Percentiles rank a stretch among this genome's conserved stretches.
Evolutionary conservation across 257 asterid species (phyloP).

Genomic region (Gentiana straminea): DNA sequence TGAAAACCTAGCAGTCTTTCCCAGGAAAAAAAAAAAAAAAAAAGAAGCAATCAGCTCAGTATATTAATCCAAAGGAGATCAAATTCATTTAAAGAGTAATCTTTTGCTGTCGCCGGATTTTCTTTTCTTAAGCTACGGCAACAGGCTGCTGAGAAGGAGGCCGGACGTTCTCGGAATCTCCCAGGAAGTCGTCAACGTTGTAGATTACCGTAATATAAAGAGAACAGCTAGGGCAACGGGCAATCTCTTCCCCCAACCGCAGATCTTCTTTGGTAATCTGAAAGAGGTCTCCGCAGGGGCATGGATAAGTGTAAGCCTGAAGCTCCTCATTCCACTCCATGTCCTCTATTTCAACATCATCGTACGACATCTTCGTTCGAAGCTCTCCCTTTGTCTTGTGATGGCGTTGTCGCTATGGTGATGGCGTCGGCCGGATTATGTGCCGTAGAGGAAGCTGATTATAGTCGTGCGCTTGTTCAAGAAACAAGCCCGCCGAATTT

Average conservation of each 20-base stretch:
- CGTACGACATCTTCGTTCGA: conserved; percentile 63
- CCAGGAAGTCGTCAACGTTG: conserved; percentile 59
- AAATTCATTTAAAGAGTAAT: no score
- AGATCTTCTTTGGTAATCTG: conserved; percentile 81
- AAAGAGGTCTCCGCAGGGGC: conserved; percentile 93
- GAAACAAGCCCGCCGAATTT: no score
- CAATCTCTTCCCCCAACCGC: conserved; percentile 79
- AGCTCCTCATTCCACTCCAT: conserved; percentile 94
- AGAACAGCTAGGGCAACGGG: conserved; percentile 85
- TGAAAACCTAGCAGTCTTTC: no score
- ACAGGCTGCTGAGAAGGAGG: conserved; percentile 52
- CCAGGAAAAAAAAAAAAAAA: no score
- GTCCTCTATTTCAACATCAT: conserved; percentile 94
- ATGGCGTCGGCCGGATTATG: no score
- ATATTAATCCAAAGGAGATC: no score
- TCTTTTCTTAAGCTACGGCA: conserved; percentile 53
- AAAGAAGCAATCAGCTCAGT: no score
- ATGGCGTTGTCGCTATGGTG: no score
- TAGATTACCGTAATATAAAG: conserved; percentile 78
- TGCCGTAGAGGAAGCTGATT: no score
- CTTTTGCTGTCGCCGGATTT: no score
- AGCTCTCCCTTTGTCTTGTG: background rate
- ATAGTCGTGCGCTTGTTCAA: no score
- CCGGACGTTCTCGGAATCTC: conserved; percentile 24
- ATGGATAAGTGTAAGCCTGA: conserved; percentile 73